These are phyloP conservation scores for Tylopilus felleus DNA, from an alignment of 768 basidiomycete species.

Conservation along the genomic window DNA sequence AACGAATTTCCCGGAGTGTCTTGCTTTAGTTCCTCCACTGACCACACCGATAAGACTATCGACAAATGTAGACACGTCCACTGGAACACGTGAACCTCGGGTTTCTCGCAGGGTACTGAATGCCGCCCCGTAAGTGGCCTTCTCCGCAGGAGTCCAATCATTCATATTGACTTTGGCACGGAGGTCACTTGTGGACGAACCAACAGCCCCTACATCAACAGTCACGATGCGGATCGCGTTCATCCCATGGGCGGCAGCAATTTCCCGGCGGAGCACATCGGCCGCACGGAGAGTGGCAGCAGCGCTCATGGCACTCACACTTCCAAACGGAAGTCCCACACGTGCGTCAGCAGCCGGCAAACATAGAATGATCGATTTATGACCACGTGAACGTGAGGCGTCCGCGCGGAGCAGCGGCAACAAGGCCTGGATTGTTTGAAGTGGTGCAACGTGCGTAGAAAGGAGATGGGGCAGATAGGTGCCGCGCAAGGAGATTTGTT, in stretches of 20 bases:
- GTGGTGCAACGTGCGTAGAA: conserved; percentile 72
- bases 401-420: conserved; percentile 72
- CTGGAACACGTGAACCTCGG: conserved; percentile 49
- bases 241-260: conserved; percentile 67
- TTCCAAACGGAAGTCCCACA: conserved; percentile 67
- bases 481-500: conserved; percentile 60
- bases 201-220: conserved; percentile 68
- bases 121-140: conserved; percentile 66
- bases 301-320: conserved; percentile 71
- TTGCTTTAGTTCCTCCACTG: conserved; percentile 45
- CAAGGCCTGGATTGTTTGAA: conserved; percentile 72
- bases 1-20: conserved; percentile 38
- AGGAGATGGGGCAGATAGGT: conserved; percentile 70
- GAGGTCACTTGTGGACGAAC: conserved; percentile 20
- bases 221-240: conserved; percentile 48
- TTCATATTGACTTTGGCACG: conserved; percentile 51
- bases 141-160: conserved; percentile 73
- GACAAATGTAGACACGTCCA: conserved; percentile 56
- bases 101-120: conserved; percentile 49
- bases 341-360: conserved; percentile 69
- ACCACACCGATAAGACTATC: conserved; percentile 57
- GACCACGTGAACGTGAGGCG: conserved; percentile 48
- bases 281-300: conserved; percentile 67
- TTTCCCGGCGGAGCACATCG: conserved; percentile 74
- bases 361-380: conserved; percentile 60